A percentile compares a stretch with the other conserved stretches of the same genome.
These are phyloP conservation scores for Obelidium mucronatum DNA, from an alignment of 192 early-diverging fungal species.

Conservation along the genomic window DNA sequence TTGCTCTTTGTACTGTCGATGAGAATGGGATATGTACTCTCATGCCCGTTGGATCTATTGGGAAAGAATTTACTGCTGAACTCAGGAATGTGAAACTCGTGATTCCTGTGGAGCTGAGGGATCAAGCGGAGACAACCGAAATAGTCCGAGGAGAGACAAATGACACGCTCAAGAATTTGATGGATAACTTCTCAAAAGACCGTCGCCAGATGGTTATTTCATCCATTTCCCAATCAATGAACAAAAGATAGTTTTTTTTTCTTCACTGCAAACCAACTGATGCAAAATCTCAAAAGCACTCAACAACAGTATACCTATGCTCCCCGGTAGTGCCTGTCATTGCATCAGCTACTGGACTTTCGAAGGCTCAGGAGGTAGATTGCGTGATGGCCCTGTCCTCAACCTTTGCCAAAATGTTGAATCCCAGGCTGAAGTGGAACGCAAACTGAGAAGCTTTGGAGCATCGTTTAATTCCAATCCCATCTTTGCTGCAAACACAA, in stretches of 20 bases:
- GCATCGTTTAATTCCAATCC: neutral
- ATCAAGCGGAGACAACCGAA: neutral
- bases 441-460: neutral
- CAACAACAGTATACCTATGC: too few relatives aligned
- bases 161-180: neutral
- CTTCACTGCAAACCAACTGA: too few relatives aligned
- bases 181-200: neutral
- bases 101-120: neutral
- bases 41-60: too few relatives aligned
- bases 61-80: too few relatives aligned
- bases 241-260: neutral
- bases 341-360: neutral
- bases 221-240: neutral
- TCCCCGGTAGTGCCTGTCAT: neutral
- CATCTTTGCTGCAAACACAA: neutral
- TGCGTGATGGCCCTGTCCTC: neutral
- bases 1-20: too few relatives aligned
- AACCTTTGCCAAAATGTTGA: too few relatives aligned
- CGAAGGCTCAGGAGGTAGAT: neutral
- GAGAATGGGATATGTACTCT: too few relatives aligned
- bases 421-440: too few relatives aligned
- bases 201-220: neutral
- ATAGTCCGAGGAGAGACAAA: too few relatives aligned
- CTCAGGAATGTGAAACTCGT: neutral
- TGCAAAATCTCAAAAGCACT: too few relatives aligned